Percentiles rank a stretch among this genome's conserved stretches.
Conservation (phyloP, 805 yeast species). For the Myxozyma vanderwaltii region DNA sequence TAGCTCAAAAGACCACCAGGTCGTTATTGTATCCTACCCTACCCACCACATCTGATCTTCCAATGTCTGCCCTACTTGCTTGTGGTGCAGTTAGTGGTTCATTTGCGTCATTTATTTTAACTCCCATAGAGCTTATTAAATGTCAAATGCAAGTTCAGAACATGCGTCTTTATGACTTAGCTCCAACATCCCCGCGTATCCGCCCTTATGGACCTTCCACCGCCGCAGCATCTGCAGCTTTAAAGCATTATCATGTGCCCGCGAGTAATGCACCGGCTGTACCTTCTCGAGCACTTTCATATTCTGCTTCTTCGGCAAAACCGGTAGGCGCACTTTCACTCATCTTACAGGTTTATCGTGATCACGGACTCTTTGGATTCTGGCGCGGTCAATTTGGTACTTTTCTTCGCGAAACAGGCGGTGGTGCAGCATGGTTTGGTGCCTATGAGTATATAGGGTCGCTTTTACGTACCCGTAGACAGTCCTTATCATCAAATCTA, state of each 20-base stretch:
- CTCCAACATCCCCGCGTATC: background rate
- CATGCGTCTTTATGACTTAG: constrained; percentile 35
- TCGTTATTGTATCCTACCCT: constrained; percentile 1
- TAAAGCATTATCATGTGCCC: background rate
- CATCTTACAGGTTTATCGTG: constrained; percentile 47
- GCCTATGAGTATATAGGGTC: constrained; percentile 65
- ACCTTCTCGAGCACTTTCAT: background rate
- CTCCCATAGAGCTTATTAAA: constrained; percentile 87
- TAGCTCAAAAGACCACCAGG: constrained; percentile 11
- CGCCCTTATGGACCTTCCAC: background rate
- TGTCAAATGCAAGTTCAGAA: constrained; percentile 79
- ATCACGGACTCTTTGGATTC: constrained; percentile 68
- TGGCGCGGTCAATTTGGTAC: constrained; percentile 91
- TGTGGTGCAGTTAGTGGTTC: constrained; percentile 86
- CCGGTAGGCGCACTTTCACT: constrained; percentile 27
- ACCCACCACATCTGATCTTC: constrained; percentile 36
- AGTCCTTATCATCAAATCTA: background rate
- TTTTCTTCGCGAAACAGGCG: constrained; percentile 77
- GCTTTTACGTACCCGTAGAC: constrained; percentile 36
- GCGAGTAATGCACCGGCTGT: background rate
- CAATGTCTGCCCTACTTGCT: constrained; percentile 51
- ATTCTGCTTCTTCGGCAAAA: background rate
- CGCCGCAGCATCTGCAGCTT: background rate
- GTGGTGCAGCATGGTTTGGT: constrained; percentile 94
- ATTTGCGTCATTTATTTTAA: constrained; percentile 75